A percentile compares a stretch with the other conserved stretches of the same genome.
Conservation (phyloP, 768 basidiomycete genomes). For the Kwoniella sp. region DNA sequence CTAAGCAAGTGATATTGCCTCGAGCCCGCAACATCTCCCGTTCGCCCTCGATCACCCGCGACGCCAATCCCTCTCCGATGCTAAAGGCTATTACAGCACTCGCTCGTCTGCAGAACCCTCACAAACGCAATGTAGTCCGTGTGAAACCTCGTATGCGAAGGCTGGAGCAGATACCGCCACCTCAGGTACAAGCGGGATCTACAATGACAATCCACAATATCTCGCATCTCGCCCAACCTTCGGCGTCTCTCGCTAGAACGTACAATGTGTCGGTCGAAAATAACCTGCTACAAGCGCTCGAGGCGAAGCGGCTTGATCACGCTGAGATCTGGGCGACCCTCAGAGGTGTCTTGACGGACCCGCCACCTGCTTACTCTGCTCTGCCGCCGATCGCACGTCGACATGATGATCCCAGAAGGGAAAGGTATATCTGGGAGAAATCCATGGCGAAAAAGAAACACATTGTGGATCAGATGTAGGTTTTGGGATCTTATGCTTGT, state of each 20-base stretch:
- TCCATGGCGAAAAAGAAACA: slow-evolving; percentile 28
- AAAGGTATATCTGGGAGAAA: slow-evolving; percentile 40
- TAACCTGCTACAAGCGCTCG: slow-evolving; percentile 36
- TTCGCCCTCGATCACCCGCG: slow-evolving; percentile 40
- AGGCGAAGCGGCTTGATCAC: slow-evolving; percentile 42
- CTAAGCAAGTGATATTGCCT: slow-evolving; percentile 45
- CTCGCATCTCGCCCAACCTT: slow-evolving; percentile 21
- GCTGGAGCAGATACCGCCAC: slow-evolving; percentile 23
- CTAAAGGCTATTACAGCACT: slow-evolving; percentile 51
- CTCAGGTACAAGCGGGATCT: slow-evolving; percentile 43
- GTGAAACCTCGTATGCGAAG: slow-evolving; percentile 25
- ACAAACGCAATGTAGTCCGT: slow-evolving; percentile 21
- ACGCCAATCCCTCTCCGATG: slow-evolving; percentile 33
- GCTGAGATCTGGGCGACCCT: slow-evolving; percentile 45
- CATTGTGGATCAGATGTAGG: slow-evolving; percentile 41
- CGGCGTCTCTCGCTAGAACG: slow-evolving; percentile 29
- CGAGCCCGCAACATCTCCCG: slow-evolving; percentile 37
- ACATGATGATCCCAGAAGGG: slow-evolving; percentile 16
- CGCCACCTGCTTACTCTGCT: slow-evolving; percentile 45
- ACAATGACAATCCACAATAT: slow-evolving; percentile 44
- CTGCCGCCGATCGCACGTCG: slow-evolving; percentile 26
- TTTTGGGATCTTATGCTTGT: too few species aligned
- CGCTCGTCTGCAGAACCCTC: slow-evolving; percentile 39
- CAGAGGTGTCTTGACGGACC: slow-evolving; percentile 34
- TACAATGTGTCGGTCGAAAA: slow-evolving; percentile 33